Percentiles rank a stretch among this genome's conserved stretches.
Evolutionary conservation across 176 grass and related monocot genomes (phyloP).

Genomic region (Poa annua): DNA sequence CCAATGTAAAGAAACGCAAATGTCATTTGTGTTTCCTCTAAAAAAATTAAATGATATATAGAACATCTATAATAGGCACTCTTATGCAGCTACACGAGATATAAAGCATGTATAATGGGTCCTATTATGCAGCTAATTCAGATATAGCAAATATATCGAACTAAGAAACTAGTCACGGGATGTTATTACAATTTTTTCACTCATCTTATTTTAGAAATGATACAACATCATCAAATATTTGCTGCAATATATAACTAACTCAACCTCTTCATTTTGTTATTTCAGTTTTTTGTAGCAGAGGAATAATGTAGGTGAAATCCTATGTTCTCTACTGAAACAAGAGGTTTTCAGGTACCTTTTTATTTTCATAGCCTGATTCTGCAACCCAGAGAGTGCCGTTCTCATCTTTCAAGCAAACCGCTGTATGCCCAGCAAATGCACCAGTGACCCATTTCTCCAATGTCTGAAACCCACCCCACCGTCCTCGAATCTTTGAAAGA

Average conservation of each 20-base stretch:
- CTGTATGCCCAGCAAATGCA: constrained; percentile 93
- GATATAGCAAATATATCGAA: not conserved
- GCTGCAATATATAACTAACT: not conserved
- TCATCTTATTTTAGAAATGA: not conserved
- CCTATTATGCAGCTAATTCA: not conserved
- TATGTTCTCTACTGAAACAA: not conserved
- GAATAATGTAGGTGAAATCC: not conserved
- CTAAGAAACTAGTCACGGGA: not conserved
- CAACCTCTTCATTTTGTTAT: not conserved
- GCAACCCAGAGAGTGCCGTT: constrained; percentile 87
- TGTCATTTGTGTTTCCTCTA: too few species aligned
- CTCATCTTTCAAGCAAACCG: constrained; percentile 89
- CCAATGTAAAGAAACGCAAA: too few species aligned
- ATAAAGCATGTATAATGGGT: not conserved
- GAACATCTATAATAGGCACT: not conserved
- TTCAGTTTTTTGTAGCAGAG: not conserved
- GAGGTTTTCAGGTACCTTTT: constrained; percentile 55
- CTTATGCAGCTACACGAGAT: not conserved
- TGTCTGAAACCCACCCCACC: constrained; percentile 97
- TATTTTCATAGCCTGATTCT: constrained; percentile 93
- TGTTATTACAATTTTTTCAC: constrained; percentile 9
- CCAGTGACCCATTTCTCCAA: constrained; percentile 98
- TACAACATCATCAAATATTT: not conserved
- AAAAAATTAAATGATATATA: not conserved
- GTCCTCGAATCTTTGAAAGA: constrained; percentile 87